Base-by-base conservation (phyloP, 257 asterid genomes). In the Apocynum venetum region DNA sequence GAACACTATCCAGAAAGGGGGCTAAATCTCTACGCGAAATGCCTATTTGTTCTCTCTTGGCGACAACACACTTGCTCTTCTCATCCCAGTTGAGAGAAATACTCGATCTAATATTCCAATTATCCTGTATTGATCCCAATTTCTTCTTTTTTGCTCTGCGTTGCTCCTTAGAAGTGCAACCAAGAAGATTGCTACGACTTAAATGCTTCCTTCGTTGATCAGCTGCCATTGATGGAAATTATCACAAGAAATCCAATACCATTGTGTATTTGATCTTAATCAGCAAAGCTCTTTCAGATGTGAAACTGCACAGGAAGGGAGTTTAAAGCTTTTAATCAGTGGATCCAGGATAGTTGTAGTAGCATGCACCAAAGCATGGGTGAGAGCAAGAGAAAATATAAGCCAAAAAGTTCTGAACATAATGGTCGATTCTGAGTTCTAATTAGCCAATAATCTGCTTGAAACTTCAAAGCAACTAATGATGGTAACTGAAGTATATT, bases 41-140 rank as follows among this genome's bases (percentile, higher is more conserved):
- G 79, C 96, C 93, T 88, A 92, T 87, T 86, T 94, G 98, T 80
- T 90, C 96, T 88, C 84, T 89, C 91, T 88, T 92, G 66, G 98
- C 83, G 83, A 92, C 92, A 71, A 94, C 98, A 79, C 92, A 81
- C 77, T 83, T 90, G 82, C 77, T 90, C 86, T 86, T 86, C 83
- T 81, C 86, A 82, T 94, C 96, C 98, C 98, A 94, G 85, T 87
- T 89, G 48, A 94, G 93, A 78, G 91, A 86, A 79, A 92, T 87
- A 79, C 82, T 87, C 36, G 92, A 85, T 82, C 86, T 91, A 89
- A 77, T 84, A 81, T 81, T 84, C 80, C 85, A 78, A 81, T 72
- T 83, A 74, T 77, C 85, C 69, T 77, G 87, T 47, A 78, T 82
- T 57, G 74, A 76, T 87, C 81, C 89, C 72, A 79, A 75, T 71